Conservation (phyloP, 2,329 filamentous ascomycete genomes). For the Stagonosporopsis chrysanthemi region DNA sequence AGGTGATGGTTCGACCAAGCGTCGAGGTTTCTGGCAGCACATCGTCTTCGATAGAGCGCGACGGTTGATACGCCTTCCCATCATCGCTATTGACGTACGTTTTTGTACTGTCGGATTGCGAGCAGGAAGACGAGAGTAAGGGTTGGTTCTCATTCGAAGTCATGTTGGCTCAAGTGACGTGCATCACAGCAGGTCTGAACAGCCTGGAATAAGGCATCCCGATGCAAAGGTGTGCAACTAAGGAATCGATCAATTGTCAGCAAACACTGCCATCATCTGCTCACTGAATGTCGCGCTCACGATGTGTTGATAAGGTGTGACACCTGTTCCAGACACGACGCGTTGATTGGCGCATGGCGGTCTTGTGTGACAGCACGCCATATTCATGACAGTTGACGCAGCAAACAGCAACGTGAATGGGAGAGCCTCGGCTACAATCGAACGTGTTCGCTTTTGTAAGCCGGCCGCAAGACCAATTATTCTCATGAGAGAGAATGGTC, state of each 20-base stretch:
- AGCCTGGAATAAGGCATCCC: not conserved
- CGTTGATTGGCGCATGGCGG: slow-evolving; percentile 11
- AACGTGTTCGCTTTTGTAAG: not conserved
- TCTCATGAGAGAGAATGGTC: not conserved
- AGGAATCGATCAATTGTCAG: slow-evolving; percentile 35
- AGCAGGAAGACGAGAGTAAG: slow-evolving; percentile 28
- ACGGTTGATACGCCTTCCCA: slow-evolving; percentile 19
- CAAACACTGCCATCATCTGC: slow-evolving; percentile 28
- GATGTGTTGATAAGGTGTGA: slow-evolving; percentile 6
- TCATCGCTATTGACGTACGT: slow-evolving; percentile 27
- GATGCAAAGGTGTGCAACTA: not conserved
- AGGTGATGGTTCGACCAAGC: slow-evolving; percentile 66
- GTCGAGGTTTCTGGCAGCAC: slow-evolving; percentile 66
- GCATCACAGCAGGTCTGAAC: not conserved
- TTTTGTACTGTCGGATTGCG: slow-evolving; percentile 29
- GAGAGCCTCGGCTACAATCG: not conserved
- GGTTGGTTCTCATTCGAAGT: slow-evolving; percentile 27
- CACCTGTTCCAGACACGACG: slow-evolving; percentile 4
- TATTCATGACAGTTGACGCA: slow-evolving; percentile 10
- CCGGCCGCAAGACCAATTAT: no score
- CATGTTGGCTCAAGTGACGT: slow-evolving; percentile 21
- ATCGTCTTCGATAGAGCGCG: slow-evolving; percentile 60
- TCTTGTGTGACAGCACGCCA: slow-evolving; percentile 17
- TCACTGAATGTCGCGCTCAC: slow-evolving; percentile 12
- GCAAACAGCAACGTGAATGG: not conserved